These are phyloP conservation scores for Coelastrella sp. DNA, from an alignment of 139 green algal genomes.

Conservation along the genomic window DNA sequence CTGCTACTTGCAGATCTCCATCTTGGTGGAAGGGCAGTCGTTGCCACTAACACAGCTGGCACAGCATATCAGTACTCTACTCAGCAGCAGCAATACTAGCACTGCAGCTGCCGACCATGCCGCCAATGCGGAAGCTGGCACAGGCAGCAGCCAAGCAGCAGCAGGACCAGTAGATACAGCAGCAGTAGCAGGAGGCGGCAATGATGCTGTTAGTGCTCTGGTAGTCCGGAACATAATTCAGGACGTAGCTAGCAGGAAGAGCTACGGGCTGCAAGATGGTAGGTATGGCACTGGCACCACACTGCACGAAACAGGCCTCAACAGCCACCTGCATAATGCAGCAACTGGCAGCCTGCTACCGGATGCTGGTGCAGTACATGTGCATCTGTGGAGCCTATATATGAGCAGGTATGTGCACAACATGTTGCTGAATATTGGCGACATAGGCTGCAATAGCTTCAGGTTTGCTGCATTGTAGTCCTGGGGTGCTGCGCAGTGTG, in stretches of 20 bases:
- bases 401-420: too few relatives aligned
- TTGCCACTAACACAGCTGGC: slow-evolving; percentile 28
- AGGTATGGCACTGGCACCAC: not conserved
- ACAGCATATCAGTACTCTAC: slow-evolving; percentile 17
- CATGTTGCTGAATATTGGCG: too few relatives aligned
- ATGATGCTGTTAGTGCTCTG: not conserved
- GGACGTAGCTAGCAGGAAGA: slow-evolving; percentile 75
- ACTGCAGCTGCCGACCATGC: slow-evolving; percentile 4
- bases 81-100: slow-evolving; percentile 16
- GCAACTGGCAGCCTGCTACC: not conserved
- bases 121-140: not conserved
- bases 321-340: not conserved
- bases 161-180: not conserved
- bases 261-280: slow-evolving; percentile 73
- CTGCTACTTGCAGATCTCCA: not conserved
- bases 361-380: too few relatives aligned
- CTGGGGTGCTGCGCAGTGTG: too few relatives aligned
- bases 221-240: slow-evolving; percentile 63
- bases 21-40: slow-evolving; percentile 21
- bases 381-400: too few relatives aligned
- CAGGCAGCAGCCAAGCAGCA: not conserved
- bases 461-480: too few relatives aligned
- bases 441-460: too few relatives aligned
- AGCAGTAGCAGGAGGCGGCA: not conserved
- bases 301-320: not conserved